These are phyloP conservation scores for Crithidia brevicula DNA, from an alignment of 208 protist species.

Conservation along the genomic window DNA sequence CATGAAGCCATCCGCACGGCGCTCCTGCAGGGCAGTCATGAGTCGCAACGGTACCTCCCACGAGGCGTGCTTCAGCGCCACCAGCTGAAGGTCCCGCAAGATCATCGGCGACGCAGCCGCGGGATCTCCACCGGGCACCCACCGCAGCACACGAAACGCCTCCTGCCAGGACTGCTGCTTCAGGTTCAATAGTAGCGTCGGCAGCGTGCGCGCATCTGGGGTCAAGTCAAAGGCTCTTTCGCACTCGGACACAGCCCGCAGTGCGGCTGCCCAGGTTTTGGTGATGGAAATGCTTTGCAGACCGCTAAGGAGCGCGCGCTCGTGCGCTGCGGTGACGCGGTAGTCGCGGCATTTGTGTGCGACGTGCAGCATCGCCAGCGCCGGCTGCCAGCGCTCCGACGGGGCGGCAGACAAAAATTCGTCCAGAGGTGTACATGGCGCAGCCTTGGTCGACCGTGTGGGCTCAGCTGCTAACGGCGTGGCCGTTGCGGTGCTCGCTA, in stretches of 20 bases:
- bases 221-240: slow-evolving; percentile 29
- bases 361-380: slow-evolving; percentile 43
- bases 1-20: slow-evolving; percentile 63
- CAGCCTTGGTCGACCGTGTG: too few species aligned
- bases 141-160: slow-evolving; percentile 69
- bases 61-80: slow-evolving; percentile 69
- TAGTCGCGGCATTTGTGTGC: slow-evolving; percentile 32
- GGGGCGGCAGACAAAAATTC: slow-evolving; percentile 31
- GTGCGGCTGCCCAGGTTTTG: slow-evolving; percentile 55
- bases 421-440: too few species aligned
- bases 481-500: neutral
- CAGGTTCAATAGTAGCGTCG: slow-evolving; percentile 65
- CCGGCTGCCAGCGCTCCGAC: slow-evolving; percentile 43
- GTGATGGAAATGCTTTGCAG: slow-evolving; percentile 72
- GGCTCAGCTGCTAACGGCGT: too few species aligned
- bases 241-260: slow-evolving; percentile 43
- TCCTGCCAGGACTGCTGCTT: slow-evolving; percentile 71
- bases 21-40: slow-evolving; percentile 30
- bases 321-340: slow-evolving; percentile 57
- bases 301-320: slow-evolving; percentile 61
- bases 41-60: slow-evolving; percentile 59
- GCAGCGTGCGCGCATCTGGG: slow-evolving; percentile 56
- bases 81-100: slow-evolving; percentile 70
- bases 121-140: slow-evolving; percentile 17
- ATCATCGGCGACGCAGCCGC: slow-evolving; percentile 27